phyloP scores from a whole-genome alignment of 495 filamentous ascomycete genomes.

The Tuber magnatum region DNA sequence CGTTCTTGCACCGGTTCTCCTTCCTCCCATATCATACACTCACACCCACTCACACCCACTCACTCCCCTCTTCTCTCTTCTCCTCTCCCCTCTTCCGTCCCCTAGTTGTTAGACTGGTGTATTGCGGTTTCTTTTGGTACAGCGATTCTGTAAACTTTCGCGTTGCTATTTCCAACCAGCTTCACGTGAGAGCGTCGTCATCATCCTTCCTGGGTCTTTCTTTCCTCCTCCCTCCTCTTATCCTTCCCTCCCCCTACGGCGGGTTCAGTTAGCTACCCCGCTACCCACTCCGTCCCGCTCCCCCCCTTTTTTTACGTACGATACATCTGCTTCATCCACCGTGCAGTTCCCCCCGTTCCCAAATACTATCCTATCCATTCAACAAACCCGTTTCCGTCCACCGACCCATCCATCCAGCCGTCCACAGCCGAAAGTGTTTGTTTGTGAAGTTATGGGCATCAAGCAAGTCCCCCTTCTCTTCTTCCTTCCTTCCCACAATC shows the following conservation, averaged over 20 bases:
- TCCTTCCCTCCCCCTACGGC: background rate
- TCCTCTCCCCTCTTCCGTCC: background rate
- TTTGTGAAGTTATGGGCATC: constrained; percentile 20
- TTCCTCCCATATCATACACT: background rate
- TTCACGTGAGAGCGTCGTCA: background rate
- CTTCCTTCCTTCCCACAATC: background rate
- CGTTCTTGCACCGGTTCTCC: background rate
- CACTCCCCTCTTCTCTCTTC: background rate
- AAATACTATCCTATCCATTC: background rate
- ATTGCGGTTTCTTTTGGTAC: background rate
- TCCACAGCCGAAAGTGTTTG: background rate
- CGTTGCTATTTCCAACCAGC: background rate
- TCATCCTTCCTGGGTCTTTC: background rate
- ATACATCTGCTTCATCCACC: background rate
- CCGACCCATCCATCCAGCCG: background rate
- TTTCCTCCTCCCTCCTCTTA: background rate
- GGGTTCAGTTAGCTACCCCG: background rate
- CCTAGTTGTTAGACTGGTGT: background rate
- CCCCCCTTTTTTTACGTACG: background rate
- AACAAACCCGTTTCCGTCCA: background rate
- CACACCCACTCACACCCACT: background rate
- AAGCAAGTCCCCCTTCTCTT: constrained; percentile 16
- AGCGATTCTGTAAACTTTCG: background rate
- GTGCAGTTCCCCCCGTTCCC: background rate
- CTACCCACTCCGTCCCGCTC: background rate